Conservation (phyloP, 2,329 filamentous ascomycete genomes). For the Aspergillus novoparasiticus region DNA sequence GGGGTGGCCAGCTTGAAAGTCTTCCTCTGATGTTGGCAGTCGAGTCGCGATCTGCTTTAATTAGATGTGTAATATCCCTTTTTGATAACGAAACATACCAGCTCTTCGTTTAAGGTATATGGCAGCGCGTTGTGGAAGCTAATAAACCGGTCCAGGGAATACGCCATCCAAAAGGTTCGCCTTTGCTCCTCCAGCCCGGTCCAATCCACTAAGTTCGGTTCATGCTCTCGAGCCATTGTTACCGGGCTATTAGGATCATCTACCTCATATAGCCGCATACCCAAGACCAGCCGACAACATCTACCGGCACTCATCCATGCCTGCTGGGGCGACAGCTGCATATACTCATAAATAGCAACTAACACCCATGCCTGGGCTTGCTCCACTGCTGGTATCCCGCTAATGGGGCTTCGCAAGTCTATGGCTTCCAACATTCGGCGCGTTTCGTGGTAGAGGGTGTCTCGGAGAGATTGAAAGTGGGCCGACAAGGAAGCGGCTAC, state of each 20-base stretch:
- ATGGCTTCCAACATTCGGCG: conserved; percentile 27
- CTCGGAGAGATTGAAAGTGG: conserved; percentile 32
- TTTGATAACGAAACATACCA: conserved; percentile 18
- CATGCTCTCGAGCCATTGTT: conserved; percentile 16
- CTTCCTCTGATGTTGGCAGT: conserved; percentile 38
- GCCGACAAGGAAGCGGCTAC: conserved; percentile 36
- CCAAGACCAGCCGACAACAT: conserved; percentile 40
- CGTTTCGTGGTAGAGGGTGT: conserved; percentile 30
- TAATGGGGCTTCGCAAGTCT: conserved; percentile 13
- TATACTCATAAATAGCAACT: conserved; percentile 41
- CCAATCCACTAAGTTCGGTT: conserved; percentile 22
- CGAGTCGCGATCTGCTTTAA: conserved; percentile 35
- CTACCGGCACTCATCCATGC: conserved; percentile 42
- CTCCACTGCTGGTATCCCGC: conserved; percentile 27
- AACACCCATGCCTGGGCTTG: conserved; percentile 42
- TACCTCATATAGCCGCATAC: conserved; percentile 40
- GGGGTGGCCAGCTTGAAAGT: conserved; percentile 39
- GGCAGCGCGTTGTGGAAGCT: conserved; percentile 35
- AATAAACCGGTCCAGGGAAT: conserved; percentile 40
- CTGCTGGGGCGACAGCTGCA: conserved; percentile 34
- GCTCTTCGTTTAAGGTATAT: conserved; percentile 31
- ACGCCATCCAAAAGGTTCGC: conserved; percentile 47
- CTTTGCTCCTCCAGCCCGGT: conserved; percentile 39
- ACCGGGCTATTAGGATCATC: conserved; percentile 28
- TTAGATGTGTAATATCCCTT: not conserved